phyloP scores from a whole-genome alignment of 2,329 filamentous ascomycete genomes.

The Seiridium unicorne region DNA sequence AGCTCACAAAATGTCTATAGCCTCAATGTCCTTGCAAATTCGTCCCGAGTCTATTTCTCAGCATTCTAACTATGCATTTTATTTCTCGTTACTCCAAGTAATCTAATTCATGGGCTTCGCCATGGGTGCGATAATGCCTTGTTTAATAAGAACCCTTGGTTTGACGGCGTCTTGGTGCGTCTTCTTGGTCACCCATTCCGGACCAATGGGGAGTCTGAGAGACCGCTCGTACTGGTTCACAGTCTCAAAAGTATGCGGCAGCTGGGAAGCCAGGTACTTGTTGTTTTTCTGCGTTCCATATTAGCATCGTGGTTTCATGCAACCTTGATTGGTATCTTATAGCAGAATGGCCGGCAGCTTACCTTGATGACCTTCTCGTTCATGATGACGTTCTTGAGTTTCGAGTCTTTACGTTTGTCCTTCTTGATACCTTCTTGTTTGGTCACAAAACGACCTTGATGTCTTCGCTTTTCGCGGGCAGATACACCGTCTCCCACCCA shows the following conservation, averaged over 20 bases:
- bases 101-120: conserved; percentile 60
- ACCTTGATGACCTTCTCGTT: conserved; percentile 90
- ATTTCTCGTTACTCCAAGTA: neutral
- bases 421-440: conserved; percentile 73
- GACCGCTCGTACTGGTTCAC: conserved; percentile 87
- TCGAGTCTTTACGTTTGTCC: conserved; percentile 76
- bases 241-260: conserved; percentile 90
- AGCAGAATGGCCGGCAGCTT: conserved; percentile 19
- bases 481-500: conserved; percentile 86
- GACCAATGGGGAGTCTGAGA: conserved; percentile 81
- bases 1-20: too few species aligned
- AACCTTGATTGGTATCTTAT: too few species aligned
- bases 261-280: conserved; percentile 78
- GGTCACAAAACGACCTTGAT: conserved; percentile 60
- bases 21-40: too few species aligned
- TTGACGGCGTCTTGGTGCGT: conserved; percentile 87
- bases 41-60: too few species aligned
- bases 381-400: conserved; percentile 82
- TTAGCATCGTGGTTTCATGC: conserved; percentile 7
- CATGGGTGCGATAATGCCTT: conserved; percentile 86
- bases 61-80: too few species aligned
- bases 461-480: conserved; percentile 64
- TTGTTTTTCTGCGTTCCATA: conserved; percentile 35
- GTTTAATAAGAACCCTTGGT: conserved; percentile 86
- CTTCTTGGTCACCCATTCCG: conserved; percentile 96